Evolutionary conservation across 1,284 basidiomycete genomes (phyloP), one percentile per base, ranked within the genome.

Genomic region (Ustilago xerochloae): DNA sequence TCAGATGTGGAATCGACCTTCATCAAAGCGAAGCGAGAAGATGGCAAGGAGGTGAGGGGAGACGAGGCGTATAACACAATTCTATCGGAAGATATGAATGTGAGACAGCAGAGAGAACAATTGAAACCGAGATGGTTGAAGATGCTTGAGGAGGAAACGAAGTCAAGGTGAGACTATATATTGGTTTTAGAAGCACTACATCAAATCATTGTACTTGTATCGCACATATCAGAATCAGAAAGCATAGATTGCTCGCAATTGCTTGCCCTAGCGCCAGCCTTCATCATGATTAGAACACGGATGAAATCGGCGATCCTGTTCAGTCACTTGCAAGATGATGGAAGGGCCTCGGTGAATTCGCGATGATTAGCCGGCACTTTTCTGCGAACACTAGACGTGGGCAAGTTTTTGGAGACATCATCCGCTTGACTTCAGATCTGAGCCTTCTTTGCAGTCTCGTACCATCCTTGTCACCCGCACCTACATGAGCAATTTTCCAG

Each of bases 71-170:
- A 43, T 26, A 38, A 64, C 39, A 73, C 70, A 28, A 16, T 73
- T 10, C 38, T 47, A 6, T 43, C 45, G 5, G 15, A 26, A 8
- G 66, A 74, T 47, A 4, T 74, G 0, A 51, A 53, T 45, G 41
- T 58, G 4, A 32, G 71, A 20, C 65, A 63, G 54, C 50, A 60
- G 32, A 48, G 58, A 28, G 66, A 74, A 39, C 15, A 49, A 30
- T 36, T 74, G 20, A 74, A 69, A 38, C 71, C 71, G 16, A 49
- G 63, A 20, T 74, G 71, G 71, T 45, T 74, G 47, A 74, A 65
- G 55, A 41, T 28, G n/a, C 30, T 74, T 1, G 62, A 74, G 36
- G 50, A 33, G 26, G 41, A 26, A 8, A 26, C 29, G 6, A 46
- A 43, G 43, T 22, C 20, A 26, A 35, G n/a, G 55, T 48, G 32